phyloP scores from a whole-genome alignment of 495 filamentous ascomycete species.

The Niebla homalea region DNA sequence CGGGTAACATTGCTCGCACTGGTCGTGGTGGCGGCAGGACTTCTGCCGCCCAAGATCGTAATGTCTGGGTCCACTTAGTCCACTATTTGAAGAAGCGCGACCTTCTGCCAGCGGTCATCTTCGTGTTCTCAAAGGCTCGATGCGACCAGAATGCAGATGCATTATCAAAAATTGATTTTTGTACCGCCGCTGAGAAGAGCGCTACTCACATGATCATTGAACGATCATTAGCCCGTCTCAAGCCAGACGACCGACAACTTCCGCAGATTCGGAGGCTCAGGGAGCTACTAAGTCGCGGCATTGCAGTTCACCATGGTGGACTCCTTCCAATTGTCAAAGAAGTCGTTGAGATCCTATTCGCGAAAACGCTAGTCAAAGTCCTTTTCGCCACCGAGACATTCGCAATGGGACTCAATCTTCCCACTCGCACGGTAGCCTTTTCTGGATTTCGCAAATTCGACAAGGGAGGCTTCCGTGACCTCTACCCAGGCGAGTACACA shows the following conservation, averaged over 20 bases:
- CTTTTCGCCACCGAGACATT: slow-evolving; percentile 97
- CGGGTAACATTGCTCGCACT: slow-evolving; percentile 77
- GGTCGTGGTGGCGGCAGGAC: slow-evolving; percentile 75
- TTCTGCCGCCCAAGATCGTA: slow-evolving; percentile 82
- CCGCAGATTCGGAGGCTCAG: slow-evolving; percentile 82
- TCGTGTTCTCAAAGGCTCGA: slow-evolving; percentile 95
- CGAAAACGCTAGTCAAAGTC: slow-evolving; percentile 85
- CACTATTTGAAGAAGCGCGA: slow-evolving; percentile 78
- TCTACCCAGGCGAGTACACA: slow-evolving; percentile 91
- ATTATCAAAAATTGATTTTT: slow-evolving; percentile 86
- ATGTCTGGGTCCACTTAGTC: slow-evolving; percentile 91
- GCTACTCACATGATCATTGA: slow-evolving; percentile 95
- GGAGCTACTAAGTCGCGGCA: slow-evolving; percentile 73
- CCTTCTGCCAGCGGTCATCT: slow-evolving; percentile 83
- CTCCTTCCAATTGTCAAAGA: slow-evolving; percentile 95
- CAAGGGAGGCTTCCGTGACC: slow-evolving; percentile 77
- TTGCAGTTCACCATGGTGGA: slow-evolving; percentile 94
- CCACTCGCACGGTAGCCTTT: slow-evolving; percentile 92
- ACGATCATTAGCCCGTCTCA: slow-evolving; percentile 83
- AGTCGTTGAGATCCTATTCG: slow-evolving; percentile 92
- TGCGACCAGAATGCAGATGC: slow-evolving; percentile 97
- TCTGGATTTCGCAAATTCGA: slow-evolving; percentile 96
- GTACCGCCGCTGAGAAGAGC: slow-evolving; percentile 85
- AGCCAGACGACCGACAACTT: slow-evolving; percentile 74
- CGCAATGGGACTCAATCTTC: slow-evolving; percentile 93